Evolutionary conservation across 2,329 filamentous ascomycete species (phyloP), one percentile per base, ranked within the genome.

Genomic region (Pseudonectria foliicola): DNA sequence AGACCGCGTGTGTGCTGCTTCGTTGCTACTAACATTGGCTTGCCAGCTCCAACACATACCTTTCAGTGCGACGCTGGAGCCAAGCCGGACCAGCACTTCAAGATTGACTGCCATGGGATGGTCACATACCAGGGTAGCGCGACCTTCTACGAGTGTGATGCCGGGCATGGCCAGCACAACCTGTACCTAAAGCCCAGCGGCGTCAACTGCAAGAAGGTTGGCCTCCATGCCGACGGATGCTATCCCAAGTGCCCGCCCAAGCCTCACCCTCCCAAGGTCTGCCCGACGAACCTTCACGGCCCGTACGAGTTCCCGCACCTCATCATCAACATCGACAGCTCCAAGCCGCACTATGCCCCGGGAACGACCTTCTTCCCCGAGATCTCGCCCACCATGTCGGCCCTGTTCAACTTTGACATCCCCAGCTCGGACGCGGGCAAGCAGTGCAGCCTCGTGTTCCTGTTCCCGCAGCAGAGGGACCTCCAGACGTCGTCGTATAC

Each of bases 381-480:
- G 10, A 63, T 81, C 25, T 72, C 70, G 10, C 57, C 64, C 13
- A 65, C 61, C 36, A 56, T 73, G 31, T 73, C 71, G 8, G 71
- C 72, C 10, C 71, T 83, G 50, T 84, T 80, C 70, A 82, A 82
- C 63, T 85, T 85, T 59, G 77, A 82, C 50, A 73, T 85, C 28
- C 73, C 73, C 1, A 42, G 57, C 4, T 57, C 60, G 5, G 68
- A 75, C 46, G 47, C 62, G 7, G 75, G 73, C 46, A 74, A 75
- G 59, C 73, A 61, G 6, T 85, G 80, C 62, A 71, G 67, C 36
- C 62, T 84, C 7, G 62, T 78, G 37, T 85, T 85, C 70, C 63
- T 82, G 29, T 73, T 83, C 59, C 80, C 81, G 10, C 57, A 44
- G 35, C 42, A 74, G 42, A 49, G 63, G 12, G 57, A 78, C 24